A percentile compares a stretch with the other conserved stretches of the same genome.
These are phyloP conservation scores for Bremia lactucae DNA, from an alignment of 352 stramenopile genomes.

Conservation along the genomic window DNA sequence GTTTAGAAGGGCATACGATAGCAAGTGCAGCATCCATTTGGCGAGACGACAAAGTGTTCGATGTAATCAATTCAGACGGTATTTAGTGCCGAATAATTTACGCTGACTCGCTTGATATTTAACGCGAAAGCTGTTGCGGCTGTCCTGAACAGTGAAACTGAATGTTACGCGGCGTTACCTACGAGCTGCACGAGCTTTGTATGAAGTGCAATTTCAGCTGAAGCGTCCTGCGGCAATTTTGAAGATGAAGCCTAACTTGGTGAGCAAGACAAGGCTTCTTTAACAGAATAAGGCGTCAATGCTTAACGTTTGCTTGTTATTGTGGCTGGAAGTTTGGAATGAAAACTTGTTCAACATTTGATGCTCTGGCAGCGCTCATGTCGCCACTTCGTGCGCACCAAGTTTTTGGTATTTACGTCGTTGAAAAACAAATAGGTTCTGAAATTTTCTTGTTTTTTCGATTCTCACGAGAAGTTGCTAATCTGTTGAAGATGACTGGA, in stretches of 20 bases:
- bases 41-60: constrained; percentile 7
- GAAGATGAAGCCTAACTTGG: constrained; percentile 57
- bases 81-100: background rate
- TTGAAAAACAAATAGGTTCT: too few species aligned
- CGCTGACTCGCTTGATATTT: background rate
- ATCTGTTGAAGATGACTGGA: constrained; percentile 55
- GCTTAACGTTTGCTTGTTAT: background rate
- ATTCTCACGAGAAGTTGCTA: background rate
- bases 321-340: constrained; percentile 45
- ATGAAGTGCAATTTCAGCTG: constrained; percentile 65
- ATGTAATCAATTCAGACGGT: constrained; percentile 18
- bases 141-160: constrained; percentile 36
- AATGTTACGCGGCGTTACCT: constrained; percentile 48
- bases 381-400: constrained; percentile 57
- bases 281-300: background rate
- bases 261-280: constrained; percentile 9
- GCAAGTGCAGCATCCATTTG: constrained; percentile 12
- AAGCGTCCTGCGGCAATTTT: constrained; percentile 62
- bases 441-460: background rate
- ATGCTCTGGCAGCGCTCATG: constrained; percentile 48
- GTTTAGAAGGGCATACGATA: constrained; percentile 5
- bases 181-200: constrained; percentile 44
- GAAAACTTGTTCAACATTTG: constrained; percentile 53
- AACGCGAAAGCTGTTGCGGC: background rate
- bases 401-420: constrained; percentile 72